Conservation (phyloP, 2,329 filamentous ascomycete species). For the Elsinoe australis region DNA sequence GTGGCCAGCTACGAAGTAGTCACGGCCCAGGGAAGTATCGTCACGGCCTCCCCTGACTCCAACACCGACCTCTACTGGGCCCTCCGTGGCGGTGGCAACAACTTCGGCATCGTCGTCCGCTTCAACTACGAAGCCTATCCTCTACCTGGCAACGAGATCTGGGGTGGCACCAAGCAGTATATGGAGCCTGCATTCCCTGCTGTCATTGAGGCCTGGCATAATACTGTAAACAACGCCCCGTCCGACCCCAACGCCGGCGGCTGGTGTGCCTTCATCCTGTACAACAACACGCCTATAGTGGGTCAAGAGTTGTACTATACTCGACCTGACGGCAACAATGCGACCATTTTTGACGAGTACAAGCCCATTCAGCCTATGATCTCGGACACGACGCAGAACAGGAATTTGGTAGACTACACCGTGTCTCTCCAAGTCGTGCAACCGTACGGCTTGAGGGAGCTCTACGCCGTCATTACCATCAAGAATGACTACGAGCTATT, state of each 20-base stretch:
- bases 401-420: conserved; percentile 13
- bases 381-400: neutral
- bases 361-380: neutral
- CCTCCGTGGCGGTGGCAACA: conserved; percentile 48
- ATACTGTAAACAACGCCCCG: neutral
- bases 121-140: conserved; percentile 18
- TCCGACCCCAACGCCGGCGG: conserved; percentile 6
- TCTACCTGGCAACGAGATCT: conserved; percentile 1
- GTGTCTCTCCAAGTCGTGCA: neutral
- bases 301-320: conserved; percentile 7
- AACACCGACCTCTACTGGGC: conserved; percentile 47
- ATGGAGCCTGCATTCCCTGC: neutral
- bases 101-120: conserved; percentile 28
- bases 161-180: neutral
- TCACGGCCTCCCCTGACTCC: conserved; percentile 37
- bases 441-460: conserved; percentile 5
- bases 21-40: conserved; percentile 42
- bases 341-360: conserved; percentile 7
- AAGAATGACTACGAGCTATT: conserved; percentile 6
- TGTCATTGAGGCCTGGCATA: conserved; percentile 6
- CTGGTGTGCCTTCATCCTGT: conserved; percentile 4
- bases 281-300: neutral
- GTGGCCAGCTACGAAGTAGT: conserved; percentile 29
- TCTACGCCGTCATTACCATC: conserved; percentile 9
- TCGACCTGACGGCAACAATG: neutral